Conservation (phyloP, 2,329 filamentous ascomycete species). For the Cryphonectria naterciae region DNA sequence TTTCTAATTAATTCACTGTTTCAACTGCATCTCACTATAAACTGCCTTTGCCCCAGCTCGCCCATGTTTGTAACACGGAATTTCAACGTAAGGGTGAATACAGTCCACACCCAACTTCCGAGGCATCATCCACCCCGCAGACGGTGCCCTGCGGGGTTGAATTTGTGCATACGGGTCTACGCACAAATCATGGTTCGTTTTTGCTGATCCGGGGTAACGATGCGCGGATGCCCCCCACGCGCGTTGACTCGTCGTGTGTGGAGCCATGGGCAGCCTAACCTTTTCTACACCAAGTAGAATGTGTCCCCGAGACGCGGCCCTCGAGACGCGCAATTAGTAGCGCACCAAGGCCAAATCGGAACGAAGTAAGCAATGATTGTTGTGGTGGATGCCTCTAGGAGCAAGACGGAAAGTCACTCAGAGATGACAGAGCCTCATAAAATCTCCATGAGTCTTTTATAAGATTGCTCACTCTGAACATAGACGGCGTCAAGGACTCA, state of each 20-base stretch:
- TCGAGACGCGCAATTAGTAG: conserved; percentile 2
- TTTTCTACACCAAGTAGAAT: too few relatives aligned
- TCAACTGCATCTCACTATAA: not conserved
- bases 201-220: not conserved
- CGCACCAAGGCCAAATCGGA: not conserved
- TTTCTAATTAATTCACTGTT: too few relatives aligned
- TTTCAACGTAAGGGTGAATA: not conserved
- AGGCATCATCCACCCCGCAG: not conserved
- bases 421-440: not conserved
- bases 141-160: not conserved
- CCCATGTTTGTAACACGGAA: not conserved
- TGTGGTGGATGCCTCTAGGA: not conserved
- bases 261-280: not conserved
- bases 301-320: conserved; percentile 18
- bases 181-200: not conserved
- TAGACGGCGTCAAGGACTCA: not conserved
- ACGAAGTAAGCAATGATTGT: not conserved
- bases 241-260: not conserved
- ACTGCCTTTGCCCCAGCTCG: not conserved
- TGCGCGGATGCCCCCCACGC: not conserved
- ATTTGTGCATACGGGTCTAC: not conserved
- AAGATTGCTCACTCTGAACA: not conserved
- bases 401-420: not conserved
- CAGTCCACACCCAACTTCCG: not conserved
- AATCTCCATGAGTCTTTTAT: not conserved